phyloP scores from a whole-genome alignment of 306 rosid species.

The Boehmeria nivea region DNA sequence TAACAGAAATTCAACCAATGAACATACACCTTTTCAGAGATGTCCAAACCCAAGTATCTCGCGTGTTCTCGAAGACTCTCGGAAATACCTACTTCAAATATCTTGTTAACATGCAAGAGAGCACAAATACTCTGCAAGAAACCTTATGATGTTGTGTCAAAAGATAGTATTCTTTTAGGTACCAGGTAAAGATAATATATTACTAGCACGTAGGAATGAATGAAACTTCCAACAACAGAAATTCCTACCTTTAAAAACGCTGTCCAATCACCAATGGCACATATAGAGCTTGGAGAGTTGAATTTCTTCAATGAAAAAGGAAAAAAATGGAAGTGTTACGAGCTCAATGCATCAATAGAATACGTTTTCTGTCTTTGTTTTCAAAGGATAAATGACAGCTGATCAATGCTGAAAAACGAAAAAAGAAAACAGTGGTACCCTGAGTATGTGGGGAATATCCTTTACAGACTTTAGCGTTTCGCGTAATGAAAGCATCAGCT shows the following conservation, averaged over 20 bases:
- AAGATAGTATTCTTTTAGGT: background rate
- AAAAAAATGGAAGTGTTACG: background rate
- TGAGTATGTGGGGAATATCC: slow-evolving; percentile 80
- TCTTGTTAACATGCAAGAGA: slow-evolving; percentile 80
- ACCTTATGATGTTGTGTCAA: slow-evolving; percentile 9
- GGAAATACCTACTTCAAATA: slow-evolving; percentile 94
- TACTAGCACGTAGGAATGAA: background rate
- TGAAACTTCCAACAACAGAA: background rate
- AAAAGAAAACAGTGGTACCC: slow-evolving; percentile 40
- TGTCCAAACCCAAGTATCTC: slow-evolving; percentile 60
- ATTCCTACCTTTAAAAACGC: slow-evolving; percentile 69
- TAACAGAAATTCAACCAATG: slow-evolving; percentile 22
- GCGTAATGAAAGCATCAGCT: slow-evolving; percentile 62
- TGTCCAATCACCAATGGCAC: slow-evolving; percentile 77
- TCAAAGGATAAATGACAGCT: slow-evolving; percentile 17
- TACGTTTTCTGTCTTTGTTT: background rate
- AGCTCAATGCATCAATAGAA: too few species aligned
- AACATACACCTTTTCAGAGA: slow-evolving; percentile 61
- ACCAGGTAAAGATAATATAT: background rate
- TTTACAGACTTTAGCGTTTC: slow-evolving; percentile 83
- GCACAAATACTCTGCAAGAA: slow-evolving; percentile 68
- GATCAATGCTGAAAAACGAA: slow-evolving; percentile 9
- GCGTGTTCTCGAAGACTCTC: slow-evolving; percentile 71
- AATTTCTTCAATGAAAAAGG: slow-evolving; percentile 52
- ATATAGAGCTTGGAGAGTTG: slow-evolving; percentile 82